Evolutionary conservation across 768 basidiomycete species (phyloP).

Genomic region (Phlebiopsis gigantea): DNA sequence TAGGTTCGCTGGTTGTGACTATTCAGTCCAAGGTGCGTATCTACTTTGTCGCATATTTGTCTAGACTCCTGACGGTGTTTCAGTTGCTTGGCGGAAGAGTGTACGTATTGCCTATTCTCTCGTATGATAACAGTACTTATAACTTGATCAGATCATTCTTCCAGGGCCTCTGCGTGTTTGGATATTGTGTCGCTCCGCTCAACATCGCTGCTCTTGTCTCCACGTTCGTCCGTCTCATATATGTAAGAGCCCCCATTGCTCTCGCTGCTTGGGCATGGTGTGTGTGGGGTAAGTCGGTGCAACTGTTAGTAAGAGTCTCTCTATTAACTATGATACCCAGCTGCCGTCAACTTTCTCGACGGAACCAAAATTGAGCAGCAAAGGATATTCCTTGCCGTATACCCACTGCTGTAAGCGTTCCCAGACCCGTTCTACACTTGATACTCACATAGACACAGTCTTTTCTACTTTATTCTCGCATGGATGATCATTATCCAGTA

Average conservation of each 20-base stretch:
- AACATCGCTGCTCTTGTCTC: conserved; percentile 86
- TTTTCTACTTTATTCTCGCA: conserved; percentile 91
- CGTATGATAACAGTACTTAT: background rate
- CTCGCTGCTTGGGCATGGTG: conserved; percentile 91
- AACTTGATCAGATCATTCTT: conserved; percentile 71
- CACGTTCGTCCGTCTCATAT: conserved; percentile 80
- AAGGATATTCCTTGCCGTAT: conserved; percentile 88
- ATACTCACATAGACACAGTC: conserved; percentile 32
- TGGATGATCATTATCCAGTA: conserved; percentile 97
- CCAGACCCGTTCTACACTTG: conserved; percentile 9
- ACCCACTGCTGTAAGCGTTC: conserved; percentile 81
- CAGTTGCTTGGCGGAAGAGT: conserved; percentile 80
- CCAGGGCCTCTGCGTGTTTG: conserved; percentile 90
- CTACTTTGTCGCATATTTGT: background rate
- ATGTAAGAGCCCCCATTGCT: conserved; percentile 82
- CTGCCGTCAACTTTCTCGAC: conserved; percentile 92
- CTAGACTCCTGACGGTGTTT: background rate
- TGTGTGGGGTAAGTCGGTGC: conserved; percentile 78
- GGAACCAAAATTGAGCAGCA: conserved; percentile 92
- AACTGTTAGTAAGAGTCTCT: background rate
- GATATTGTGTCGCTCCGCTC: conserved; percentile 93
- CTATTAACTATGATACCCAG: conserved; percentile 33
- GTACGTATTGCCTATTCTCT: conserved; percentile 37
- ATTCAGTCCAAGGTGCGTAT: conserved; percentile 86
- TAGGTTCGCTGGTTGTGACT: conserved; percentile 88